Percentiles rank a stretch among this genome's conserved stretches.
phyloP scores from a whole-genome alignment of 2,329 filamentous ascomycete species.

The Thyridium curvatum region DNA sequence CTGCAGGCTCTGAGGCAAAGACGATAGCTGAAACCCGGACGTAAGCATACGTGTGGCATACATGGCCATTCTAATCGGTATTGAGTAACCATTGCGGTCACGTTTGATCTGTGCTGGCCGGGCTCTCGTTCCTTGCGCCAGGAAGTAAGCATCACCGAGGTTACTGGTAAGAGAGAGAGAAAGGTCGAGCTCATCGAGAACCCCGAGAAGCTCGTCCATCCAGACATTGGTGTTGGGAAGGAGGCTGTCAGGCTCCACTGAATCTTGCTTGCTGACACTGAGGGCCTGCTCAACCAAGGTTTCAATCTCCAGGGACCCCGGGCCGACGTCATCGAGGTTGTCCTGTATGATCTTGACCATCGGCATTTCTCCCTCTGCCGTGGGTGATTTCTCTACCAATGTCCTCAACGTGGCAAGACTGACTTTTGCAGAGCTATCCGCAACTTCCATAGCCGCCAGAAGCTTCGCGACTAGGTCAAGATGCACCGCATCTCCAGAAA shows the following conservation, averaged over 20 bases:
- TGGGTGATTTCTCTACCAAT: constrained; percentile 33
- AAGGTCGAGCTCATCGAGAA: constrained; percentile 50
- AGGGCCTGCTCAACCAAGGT: constrained; percentile 46
- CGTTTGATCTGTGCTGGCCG: constrained; percentile 30
- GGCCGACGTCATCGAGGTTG: constrained; percentile 43
- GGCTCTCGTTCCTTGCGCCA: constrained; percentile 31
- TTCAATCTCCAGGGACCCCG: constrained; percentile 44
- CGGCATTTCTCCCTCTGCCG: constrained; percentile 32
- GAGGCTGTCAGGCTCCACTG: constrained; percentile 35
- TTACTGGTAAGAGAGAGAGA: constrained; percentile 69
- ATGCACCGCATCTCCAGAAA: constrained; percentile 37
- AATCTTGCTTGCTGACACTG: constrained; percentile 27
- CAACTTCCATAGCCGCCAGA: constrained; percentile 46
- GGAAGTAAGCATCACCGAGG: constrained; percentile 63
- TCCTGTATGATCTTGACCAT: constrained; percentile 46
- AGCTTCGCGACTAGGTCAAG: constrained; percentile 46
- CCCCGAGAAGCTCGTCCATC: constrained; percentile 52
- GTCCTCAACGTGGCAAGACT: constrained; percentile 25
- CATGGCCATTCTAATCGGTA: constrained; percentile 68
- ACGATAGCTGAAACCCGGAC: constrained; percentile 27
- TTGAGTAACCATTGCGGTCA: constrained; percentile 64
- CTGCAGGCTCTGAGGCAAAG: constrained; percentile 33
- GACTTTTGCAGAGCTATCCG: constrained; percentile 31
- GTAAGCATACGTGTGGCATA: constrained; percentile 58
- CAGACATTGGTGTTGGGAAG: constrained; percentile 62